Conservation (phyloP, 495 filamentous ascomycete genomes). For the Cercophora newfieldiana region DNA sequence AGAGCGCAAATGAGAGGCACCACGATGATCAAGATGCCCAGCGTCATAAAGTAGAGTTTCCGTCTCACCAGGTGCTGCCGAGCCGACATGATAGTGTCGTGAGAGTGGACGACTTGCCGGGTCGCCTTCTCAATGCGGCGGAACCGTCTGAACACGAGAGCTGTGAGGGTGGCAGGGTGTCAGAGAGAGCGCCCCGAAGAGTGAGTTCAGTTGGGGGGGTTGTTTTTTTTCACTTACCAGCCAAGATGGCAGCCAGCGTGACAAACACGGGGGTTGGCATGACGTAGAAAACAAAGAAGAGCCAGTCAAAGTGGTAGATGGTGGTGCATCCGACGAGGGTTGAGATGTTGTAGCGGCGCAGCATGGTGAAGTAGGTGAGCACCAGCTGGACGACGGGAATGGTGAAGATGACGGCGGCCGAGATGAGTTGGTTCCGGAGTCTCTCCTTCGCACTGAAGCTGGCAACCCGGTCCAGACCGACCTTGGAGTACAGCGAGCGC, state of each 20-base stretch:
- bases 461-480: constrained; percentile 57
- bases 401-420: constrained; percentile 68
- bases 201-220: not conserved
- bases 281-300: constrained; percentile 62
- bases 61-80: constrained; percentile 62
- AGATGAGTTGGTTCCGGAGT: constrained; percentile 53
- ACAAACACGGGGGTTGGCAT: constrained; percentile 68
- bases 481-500: constrained; percentile 72
- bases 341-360: constrained; percentile 69
- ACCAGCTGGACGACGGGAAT: constrained; percentile 65
- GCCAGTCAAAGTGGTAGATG: constrained; percentile 68
- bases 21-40: constrained; percentile 64
- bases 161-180: constrained; percentile 38
- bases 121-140: constrained; percentile 65
- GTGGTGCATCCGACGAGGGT: constrained; percentile 72
- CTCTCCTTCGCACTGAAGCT: constrained; percentile 53
- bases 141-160: constrained; percentile 66
- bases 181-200: too few species aligned
- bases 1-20: constrained; percentile 64
- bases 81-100: constrained; percentile 43
- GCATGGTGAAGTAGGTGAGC: constrained; percentile 68
- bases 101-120: constrained; percentile 54
- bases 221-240: constrained; percentile 72
- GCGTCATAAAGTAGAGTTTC: constrained; percentile 75
- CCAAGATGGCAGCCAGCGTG: constrained; percentile 64